A percentile compares a stretch with the other conserved stretches of the same genome.
phyloP scores from a whole-genome alignment of 1,139 yeast genomes.

The Chernovozyma sophiae-reginae region DNA sequence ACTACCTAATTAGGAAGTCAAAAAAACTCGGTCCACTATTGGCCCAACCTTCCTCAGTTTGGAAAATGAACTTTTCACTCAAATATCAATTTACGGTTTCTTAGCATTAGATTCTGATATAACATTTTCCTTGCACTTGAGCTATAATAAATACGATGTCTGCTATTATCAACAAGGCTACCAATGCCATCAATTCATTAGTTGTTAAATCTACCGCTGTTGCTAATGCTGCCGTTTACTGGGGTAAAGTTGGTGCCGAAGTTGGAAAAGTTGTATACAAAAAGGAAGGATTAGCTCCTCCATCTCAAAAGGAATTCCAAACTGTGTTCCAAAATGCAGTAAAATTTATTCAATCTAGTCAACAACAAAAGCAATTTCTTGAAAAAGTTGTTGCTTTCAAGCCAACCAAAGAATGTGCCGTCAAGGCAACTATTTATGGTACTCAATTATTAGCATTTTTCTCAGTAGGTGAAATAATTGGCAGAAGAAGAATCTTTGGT shows the following conservation, averaged over 20 bases:
- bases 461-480: slow-evolving; percentile 93
- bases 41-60: slow-evolving; percentile 11
- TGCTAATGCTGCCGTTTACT: slow-evolving; percentile 62
- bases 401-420: slow-evolving; percentile 53
- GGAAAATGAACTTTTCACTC: slow-evolving; percentile 1
- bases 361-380: slow-evolving; percentile 46
- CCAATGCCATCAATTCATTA: slow-evolving; percentile 35
- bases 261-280: slow-evolving; percentile 85
- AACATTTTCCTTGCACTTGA: no score
- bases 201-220: slow-evolving; percentile 38
- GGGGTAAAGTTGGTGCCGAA: slow-evolving; percentile 88
- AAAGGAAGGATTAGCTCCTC: slow-evolving; percentile 93
- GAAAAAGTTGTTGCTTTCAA: slow-evolving; percentile 41
- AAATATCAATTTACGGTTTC: no score
- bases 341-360: slow-evolving; percentile 35
- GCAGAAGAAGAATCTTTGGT: slow-evolving; percentile 90
- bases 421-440: slow-evolving; percentile 71
- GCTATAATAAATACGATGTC: slow-evolving; percentile 46
- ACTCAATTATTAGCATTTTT: slow-evolving; percentile 88
- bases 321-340: slow-evolving; percentile 57
- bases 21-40: slow-evolving; percentile 11
- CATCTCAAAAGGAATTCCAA: slow-evolving; percentile 74
- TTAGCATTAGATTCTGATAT: no score
- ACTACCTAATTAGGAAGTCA: slow-evolving; percentile 25
- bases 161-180: slow-evolving; percentile 45